Evolutionary conservation across 2,329 filamentous ascomycete genomes (phyloP).

Genomic region (Xylogone sp.): DNA sequence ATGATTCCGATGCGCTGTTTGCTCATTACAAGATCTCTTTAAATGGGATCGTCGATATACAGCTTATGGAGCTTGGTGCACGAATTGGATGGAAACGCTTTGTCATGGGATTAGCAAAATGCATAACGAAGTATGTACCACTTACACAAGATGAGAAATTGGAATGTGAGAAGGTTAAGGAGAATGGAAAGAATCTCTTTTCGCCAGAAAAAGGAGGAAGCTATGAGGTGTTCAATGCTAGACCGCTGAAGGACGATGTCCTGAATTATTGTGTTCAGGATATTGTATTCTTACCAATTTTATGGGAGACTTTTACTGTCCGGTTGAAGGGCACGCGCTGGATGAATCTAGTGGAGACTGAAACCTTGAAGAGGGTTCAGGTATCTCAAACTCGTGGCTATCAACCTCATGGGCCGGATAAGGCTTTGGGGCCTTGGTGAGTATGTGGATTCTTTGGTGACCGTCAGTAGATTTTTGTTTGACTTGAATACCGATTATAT

Average conservation of each 20-base stretch:
- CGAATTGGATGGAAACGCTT: slow-evolving; percentile 16
- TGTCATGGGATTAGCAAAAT: slow-evolving; percentile 34
- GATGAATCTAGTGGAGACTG: slow-evolving; percentile 13
- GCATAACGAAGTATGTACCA: slow-evolving; percentile 28
- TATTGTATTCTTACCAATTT: slow-evolving; percentile 35
- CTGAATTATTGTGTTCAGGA: slow-evolving; percentile 43
- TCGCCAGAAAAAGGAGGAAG: slow-evolving; percentile 37
- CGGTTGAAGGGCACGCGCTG: background rate
- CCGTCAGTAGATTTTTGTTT: background rate
- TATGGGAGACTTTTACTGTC: slow-evolving; percentile 28
- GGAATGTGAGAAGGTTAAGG: slow-evolving; percentile 34
- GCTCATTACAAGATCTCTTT: slow-evolving; percentile 39
- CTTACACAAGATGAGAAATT: slow-evolving; percentile 12
- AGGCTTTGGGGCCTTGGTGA: slow-evolving; percentile 22
- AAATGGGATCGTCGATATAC: slow-evolving; percentile 43
- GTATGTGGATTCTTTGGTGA: background rate
- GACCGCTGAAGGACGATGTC: slow-evolving; percentile 38
- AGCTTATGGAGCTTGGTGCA: slow-evolving; percentile 49
- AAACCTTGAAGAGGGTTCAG: slow-evolving; percentile 18
- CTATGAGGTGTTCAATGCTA: slow-evolving; percentile 42
- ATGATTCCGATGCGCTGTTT: slow-evolving; percentile 52
- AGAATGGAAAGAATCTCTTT: slow-evolving; percentile 35
- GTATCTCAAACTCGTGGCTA: slow-evolving; percentile 17
- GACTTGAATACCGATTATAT: too few relatives aligned
- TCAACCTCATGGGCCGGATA: slow-evolving; percentile 19